Conservation (phyloP, 768 basidiomycete genomes). For the Crassisporium funariophilum region DNA sequence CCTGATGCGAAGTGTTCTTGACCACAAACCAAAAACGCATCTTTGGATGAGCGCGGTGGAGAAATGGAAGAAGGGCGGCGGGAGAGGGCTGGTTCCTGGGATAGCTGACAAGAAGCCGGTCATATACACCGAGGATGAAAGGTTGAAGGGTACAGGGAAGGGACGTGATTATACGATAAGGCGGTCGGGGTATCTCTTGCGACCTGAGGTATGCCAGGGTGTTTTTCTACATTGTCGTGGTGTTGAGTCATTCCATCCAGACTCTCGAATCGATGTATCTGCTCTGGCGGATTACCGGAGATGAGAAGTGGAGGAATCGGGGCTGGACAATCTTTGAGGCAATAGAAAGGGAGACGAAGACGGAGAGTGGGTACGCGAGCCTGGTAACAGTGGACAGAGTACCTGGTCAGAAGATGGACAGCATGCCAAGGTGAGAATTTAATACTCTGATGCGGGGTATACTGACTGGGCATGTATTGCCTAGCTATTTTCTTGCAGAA, state of each 20-base stretch:
- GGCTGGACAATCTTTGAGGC: constrained; percentile 75
- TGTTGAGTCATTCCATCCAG: constrained; percentile 35
- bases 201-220: constrained; percentile 63
- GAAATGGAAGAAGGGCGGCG: constrained; percentile 49
- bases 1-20: constrained; percentile 33
- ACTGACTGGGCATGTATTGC: constrained; percentile 3
- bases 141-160: constrained; percentile 21
- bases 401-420: constrained; percentile 45
- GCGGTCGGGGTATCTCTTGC: constrained; percentile 53
- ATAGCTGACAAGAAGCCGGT: constrained; percentile 46
- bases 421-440: constrained; percentile 71
- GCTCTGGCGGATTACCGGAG: constrained; percentile 69
- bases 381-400: constrained; percentile 48
- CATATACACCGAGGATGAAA: constrained; percentile 32
- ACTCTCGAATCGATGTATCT: constrained; percentile 74
- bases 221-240: neutral
- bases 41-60: constrained; percentile 54
- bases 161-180: constrained; percentile 57
- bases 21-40: constrained; percentile 19
- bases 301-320: constrained; percentile 67
- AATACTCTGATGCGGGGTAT: neutral
- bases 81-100: constrained; percentile 53
- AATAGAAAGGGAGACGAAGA: constrained; percentile 61
- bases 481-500: constrained; percentile 50
- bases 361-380: constrained; percentile 62